A percentile compares a stretch with the other conserved stretches of the same genome.
Conservation (phyloP, 1,139 yeast species). For the Protomyces lactucae-debilis region DNA sequence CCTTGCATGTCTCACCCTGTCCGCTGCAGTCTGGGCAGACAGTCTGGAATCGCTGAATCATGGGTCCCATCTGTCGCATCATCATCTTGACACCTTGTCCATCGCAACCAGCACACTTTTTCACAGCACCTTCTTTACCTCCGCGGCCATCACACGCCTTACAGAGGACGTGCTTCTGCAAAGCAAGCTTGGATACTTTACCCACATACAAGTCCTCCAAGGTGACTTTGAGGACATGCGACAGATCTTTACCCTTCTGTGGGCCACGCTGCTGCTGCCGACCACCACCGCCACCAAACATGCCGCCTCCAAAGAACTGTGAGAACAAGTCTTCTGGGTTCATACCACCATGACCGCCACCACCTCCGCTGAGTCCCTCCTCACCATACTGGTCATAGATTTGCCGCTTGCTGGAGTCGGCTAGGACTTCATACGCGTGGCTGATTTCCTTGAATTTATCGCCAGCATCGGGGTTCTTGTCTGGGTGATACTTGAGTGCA, state of each 20-base stretch:
- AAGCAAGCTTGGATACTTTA: constrained; percentile 85
- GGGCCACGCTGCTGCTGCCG: constrained; percentile 81
- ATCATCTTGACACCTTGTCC: constrained; percentile 91
- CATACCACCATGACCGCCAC: constrained; percentile 65
- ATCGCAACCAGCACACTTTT: constrained; percentile 76
- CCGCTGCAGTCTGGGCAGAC: constrained; percentile 92
- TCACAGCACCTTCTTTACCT: constrained; percentile 87
- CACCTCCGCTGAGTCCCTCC: constrained; percentile 79
- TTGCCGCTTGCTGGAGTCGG: constrained; percentile 84
- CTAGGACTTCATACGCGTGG: constrained; percentile 59
- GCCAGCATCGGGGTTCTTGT: constrained; percentile 89
- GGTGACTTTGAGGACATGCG: constrained; percentile 77
- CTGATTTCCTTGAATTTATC: constrained; percentile 69
- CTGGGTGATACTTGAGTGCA: constrained; percentile 91
- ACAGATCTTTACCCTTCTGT: constrained; percentile 70
- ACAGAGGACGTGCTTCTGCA: constrained; percentile 88
- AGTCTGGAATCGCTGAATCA: constrained; percentile 89
- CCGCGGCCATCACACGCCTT: constrained; percentile 89
- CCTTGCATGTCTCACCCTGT: constrained; percentile 80
- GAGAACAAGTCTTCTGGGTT: constrained; percentile 82
- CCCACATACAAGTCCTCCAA: constrained; percentile 94
- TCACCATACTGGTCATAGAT: constrained; percentile 86
- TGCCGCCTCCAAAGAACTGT: constrained; percentile 62
- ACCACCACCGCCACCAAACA: constrained; percentile 48
- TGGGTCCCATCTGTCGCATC: constrained; percentile 98